Evolutionary conservation across 805 yeast genomes (phyloP), one percentile per base, ranked within the genome.

Genomic region (Pichia manshurica): DNA sequence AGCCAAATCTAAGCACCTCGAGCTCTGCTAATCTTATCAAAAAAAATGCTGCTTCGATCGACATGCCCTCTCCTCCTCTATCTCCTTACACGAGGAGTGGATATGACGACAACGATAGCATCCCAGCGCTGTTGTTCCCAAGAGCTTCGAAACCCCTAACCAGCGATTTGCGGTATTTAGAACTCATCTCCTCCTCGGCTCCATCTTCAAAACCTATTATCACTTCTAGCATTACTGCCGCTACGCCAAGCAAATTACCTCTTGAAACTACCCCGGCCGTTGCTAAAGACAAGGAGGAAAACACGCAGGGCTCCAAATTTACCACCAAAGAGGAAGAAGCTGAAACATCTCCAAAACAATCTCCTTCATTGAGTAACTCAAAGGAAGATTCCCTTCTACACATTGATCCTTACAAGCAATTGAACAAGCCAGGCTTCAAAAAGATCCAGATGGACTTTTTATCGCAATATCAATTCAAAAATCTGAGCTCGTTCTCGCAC

Each of bases 361-460:
- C 37, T 9, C 19, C 2, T 19, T 28, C 35, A 17, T 10, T 23
- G 7, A 9, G 8, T n/a, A 36, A 19, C 7, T 6, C 22, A 19
- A 29, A 13, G 9, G 19, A 40, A 35, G 50, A 49, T 38, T 57
- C 50, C 37, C 50, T 53, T 45, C 53, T 50, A 51, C 72, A 69
- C 33, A 68, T 82, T 48, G 70, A 73, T 55, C 78, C 85, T 5
- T 79, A 81, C 77, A 52, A 62, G 9, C 69, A 69, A 38, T 57
- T 77, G 47, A 66, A 67, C 33, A 52, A 61, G 5, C 66, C 71
- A 33, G 67, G 68, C 42, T 81, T 70, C 63, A 79, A 76, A 58
- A 63, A 60, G 42, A 65, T 68, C 41, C 84, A 79, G 51, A 55
- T 77, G 47, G 60, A 60, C n/a, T 81, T 81, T 54, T 66, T 81